phyloP scores from a whole-genome alignment of 2,329 filamentous ascomycete genomes.

The Botrytis tulipae region DNA sequence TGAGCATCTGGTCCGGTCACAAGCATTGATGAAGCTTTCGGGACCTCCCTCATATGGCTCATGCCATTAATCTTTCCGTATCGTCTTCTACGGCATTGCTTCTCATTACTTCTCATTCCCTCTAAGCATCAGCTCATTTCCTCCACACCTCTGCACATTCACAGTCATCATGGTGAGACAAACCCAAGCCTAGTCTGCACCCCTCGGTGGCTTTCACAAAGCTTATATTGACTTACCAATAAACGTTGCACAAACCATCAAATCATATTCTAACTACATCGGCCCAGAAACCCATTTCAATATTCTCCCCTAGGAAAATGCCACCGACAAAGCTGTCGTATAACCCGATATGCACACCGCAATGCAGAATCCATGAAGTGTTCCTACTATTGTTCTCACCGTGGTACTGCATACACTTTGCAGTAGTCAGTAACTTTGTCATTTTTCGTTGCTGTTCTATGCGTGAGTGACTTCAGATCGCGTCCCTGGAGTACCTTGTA shows the following conservation, averaged over 20 bases:
- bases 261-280: neutral
- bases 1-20: neutral
- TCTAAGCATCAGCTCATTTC: neutral
- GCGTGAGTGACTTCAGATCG: neutral
- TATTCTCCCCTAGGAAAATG: constrained; percentile 3
- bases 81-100: neutral
- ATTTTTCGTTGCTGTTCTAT: neutral
- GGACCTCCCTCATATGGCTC: neutral
- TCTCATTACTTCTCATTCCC: neutral
- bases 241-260: neutral
- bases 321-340: constrained; percentile 16
- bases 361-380: constrained; percentile 10
- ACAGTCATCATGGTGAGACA: neutral
- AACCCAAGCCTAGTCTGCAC: neutral
- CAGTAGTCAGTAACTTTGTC: constrained; percentile 11
- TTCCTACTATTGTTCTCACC: constrained; percentile 10
- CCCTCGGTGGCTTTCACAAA: constrained; percentile 1
- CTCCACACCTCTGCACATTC: neutral
- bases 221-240: neutral
- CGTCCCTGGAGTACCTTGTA: neutral
- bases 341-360: constrained; percentile 17
- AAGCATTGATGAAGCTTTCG: constrained; percentile 1
- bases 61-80: neutral
- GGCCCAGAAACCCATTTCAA: constrained; percentile 10
- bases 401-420: constrained; percentile 12